Conservation (phyloP, 2,329 filamentous ascomycete species). For the Arthrobotrys sinensis region DNA sequence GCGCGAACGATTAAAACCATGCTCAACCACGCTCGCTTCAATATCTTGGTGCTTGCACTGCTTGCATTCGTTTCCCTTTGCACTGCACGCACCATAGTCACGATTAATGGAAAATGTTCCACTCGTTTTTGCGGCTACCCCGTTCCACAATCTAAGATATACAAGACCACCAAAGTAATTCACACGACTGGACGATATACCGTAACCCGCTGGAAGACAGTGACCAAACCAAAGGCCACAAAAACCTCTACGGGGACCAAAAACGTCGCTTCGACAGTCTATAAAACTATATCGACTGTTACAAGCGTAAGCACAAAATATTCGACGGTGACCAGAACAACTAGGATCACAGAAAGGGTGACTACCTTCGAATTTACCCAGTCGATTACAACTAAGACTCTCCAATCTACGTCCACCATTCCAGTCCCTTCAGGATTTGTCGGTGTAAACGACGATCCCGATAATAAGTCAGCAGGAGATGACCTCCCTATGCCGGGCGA, state of each 20-base stretch:
- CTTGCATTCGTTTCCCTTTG: conserved; percentile 35
- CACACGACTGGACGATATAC: conserved; percentile 29
- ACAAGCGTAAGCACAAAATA: conserved; percentile 2
- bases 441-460: conserved; percentile 29
- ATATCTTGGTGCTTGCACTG: conserved; percentile 35
- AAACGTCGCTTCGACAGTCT: not conserved
- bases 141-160: conserved; percentile 1
- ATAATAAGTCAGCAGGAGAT: not conserved
- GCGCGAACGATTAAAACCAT: conserved; percentile 13
- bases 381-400: not conserved
- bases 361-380: not conserved
- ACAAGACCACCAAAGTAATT: conserved; percentile 13
- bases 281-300: conserved; percentile 18
- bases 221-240: conserved; percentile 21
- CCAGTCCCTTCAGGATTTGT: conserved; percentile 27
- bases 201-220: conserved; percentile 34
- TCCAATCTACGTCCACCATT: conserved; percentile 14
- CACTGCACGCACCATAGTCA: conserved; percentile 34
- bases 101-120: conserved; percentile 29
- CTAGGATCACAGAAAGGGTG: not conserved
- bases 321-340: not conserved
- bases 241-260: conserved; percentile 21
- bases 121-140: conserved; percentile 34
- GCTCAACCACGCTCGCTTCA: conserved; percentile 29
- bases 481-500: not conserved